A percentile compares a stretch with the other conserved stretches of the same genome.
Conservation (phyloP, 257 asterid genomes). For the Solanum medicagineum region DNA sequence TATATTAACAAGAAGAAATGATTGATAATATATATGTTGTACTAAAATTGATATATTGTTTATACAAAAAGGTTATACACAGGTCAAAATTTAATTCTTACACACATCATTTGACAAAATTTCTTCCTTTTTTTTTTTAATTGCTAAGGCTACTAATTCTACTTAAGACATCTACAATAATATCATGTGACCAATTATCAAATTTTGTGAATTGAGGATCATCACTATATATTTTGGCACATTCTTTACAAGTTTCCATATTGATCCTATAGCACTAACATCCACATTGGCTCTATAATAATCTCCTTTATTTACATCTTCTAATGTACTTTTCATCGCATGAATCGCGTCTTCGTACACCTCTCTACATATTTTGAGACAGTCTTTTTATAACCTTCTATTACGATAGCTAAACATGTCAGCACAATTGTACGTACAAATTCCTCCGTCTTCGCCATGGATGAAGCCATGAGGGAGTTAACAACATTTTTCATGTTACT, state of each 20-base stretch:
- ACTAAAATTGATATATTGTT: background rate
- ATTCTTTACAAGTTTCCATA: background rate
- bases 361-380: conserved; percentile 14
- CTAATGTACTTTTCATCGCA: conserved; percentile 15
- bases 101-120: background rate
- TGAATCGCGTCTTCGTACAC: conserved; percentile 12
- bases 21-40: too few relatives aligned
- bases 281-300: conserved; percentile 21
- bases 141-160: background rate
- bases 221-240: background rate
- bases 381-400: background rate
- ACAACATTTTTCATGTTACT: background rate
- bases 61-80: background rate
- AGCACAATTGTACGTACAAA: conserved; percentile 11
- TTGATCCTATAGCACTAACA: conserved; percentile 5
- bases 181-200: background rate
- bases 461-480: conserved; percentile 3
- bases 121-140: background rate
- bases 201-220: background rate
- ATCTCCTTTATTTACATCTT: conserved; percentile 13
- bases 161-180: background rate
- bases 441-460: conserved; percentile 7
- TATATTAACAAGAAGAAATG: too few relatives aligned
- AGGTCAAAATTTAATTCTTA: too few relatives aligned
- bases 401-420: background rate